A percentile compares a stretch with the other conserved stretches of the same genome.
Evolutionary conservation across 2,329 filamentous ascomycete genomes (phyloP).

Genomic region (Eurotiales sp.): DNA sequence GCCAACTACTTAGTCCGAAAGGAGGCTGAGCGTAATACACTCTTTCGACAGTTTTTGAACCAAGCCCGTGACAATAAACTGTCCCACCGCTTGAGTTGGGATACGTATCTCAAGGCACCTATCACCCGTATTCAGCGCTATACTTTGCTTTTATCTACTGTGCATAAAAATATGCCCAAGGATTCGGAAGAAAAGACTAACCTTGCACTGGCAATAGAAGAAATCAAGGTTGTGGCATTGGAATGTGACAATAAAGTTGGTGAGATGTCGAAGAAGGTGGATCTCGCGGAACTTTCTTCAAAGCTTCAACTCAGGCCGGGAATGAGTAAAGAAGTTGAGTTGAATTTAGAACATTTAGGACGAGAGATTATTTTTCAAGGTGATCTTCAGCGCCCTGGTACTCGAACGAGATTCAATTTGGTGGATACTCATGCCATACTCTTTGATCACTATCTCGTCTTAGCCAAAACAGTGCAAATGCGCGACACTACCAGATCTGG

Average conservation of each 20-base stretch:
- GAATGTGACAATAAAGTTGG: conserved; percentile 92
- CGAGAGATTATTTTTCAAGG: conserved; percentile 85
- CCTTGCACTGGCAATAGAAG: conserved; percentile 76
- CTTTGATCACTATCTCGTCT: conserved; percentile 93
- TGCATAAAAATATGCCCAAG: conserved; percentile 75
- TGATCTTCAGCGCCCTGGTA: conserved; percentile 82
- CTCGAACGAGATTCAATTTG: conserved; percentile 83
- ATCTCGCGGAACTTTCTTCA: conserved; percentile 75
- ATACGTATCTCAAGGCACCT: conserved; percentile 87
- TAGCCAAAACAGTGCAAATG: conserved; percentile 72
- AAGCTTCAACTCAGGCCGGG: conserved; percentile 83
- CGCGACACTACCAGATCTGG: conserved; percentile 66
- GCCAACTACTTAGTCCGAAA: conserved; percentile 79
- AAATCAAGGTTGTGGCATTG: conserved; percentile 82
- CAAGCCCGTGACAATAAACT: conserved; percentile 72
- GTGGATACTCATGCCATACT: conserved; percentile 90
- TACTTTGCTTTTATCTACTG: conserved; percentile 73
- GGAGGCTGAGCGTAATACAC: conserved; percentile 77
- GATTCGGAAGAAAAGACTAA: conserved; percentile 90
- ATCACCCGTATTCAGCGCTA: conserved; percentile 92
- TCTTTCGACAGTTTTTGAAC: conserved; percentile 84
- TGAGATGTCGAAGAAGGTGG: conserved; percentile 86
- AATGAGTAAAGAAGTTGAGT: conserved; percentile 74
- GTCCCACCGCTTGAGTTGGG: conserved; percentile 83
- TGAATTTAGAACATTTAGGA: conserved; percentile 92